A percentile compares a stretch with the other conserved stretches of the same genome.
phyloP scores from a whole-genome alignment of 345 rosid genomes.

The Rhizophora mangle region DNA sequence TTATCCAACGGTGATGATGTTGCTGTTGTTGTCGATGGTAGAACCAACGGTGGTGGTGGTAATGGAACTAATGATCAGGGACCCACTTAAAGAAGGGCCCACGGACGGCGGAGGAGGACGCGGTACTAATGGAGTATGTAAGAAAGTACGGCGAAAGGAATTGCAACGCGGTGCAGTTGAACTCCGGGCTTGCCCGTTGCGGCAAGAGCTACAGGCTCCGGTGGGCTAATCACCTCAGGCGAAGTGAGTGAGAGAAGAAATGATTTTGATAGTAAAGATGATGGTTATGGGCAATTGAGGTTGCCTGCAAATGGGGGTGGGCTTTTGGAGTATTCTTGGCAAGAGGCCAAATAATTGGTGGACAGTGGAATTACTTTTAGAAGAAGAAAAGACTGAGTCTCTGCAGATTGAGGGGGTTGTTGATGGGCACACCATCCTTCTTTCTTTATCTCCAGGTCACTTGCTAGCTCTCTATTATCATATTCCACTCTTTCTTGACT shows the following conservation, averaged over 20 bases:
- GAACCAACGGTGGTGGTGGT: constrained; percentile 17
- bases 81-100: constrained; percentile 23
- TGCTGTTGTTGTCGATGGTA: background rate
- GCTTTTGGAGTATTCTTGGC: constrained; percentile 52
- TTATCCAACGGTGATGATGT: background rate
- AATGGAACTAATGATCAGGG: background rate
- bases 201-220: constrained; percentile 26
- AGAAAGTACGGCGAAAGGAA: constrained; percentile 27
- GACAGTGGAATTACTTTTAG: constrained; percentile 16
- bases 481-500: no score
- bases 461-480: background rate
- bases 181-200: constrained; percentile 20
- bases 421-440: constrained; percentile 15
- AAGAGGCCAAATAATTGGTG: constrained; percentile 42
- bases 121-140: constrained; percentile 20
- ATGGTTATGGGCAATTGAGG: constrained; percentile 13
- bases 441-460: constrained; percentile 35
- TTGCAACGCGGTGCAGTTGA: constrained; percentile 24
- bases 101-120: constrained; percentile 29
- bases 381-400: constrained; percentile 19
- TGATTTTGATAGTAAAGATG: background rate
- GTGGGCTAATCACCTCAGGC: constrained; percentile 26
- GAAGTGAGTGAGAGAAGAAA: constrained; percentile 18
- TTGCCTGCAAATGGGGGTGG: constrained; percentile 27
- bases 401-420: constrained; percentile 16